These are phyloP conservation scores for Talaromyces sp. DNA, from an alignment of 2,329 filamentous ascomycete genomes.

Conservation along the genomic window DNA sequence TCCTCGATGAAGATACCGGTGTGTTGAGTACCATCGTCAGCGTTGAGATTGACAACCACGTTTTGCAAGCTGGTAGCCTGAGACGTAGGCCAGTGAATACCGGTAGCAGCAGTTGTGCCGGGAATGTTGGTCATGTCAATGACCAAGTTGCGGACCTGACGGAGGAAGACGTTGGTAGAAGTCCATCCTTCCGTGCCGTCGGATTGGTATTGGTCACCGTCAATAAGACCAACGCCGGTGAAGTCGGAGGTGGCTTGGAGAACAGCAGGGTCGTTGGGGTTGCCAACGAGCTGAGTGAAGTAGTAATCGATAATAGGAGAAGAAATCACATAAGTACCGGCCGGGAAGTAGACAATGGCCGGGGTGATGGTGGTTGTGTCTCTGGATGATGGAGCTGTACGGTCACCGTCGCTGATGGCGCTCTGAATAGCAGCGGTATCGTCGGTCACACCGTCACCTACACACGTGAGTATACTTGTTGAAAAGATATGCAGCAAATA, in stretches of 20 bases:
- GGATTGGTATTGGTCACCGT: slow-evolving; percentile 52
- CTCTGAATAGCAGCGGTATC: slow-evolving; percentile 55
- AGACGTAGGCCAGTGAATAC: slow-evolving; percentile 54
- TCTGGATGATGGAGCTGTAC: slow-evolving; percentile 42
- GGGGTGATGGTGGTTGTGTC: slow-evolving; percentile 49
- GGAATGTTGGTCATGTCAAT: slow-evolving; percentile 52
- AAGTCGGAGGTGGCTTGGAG: slow-evolving; percentile 55
- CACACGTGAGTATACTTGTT: neutral
- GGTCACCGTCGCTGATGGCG: slow-evolving; percentile 44
- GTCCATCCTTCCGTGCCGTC: slow-evolving; percentile 37
- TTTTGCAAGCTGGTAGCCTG: slow-evolving; percentile 61
- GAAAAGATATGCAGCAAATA: neutral
- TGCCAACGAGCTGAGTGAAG: slow-evolving; percentile 61
- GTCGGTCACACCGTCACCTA: slow-evolving; percentile 49
- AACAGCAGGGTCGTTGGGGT: slow-evolving; percentile 54
- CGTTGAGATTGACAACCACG: slow-evolving; percentile 57
- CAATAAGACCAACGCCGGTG: slow-evolving; percentile 53
- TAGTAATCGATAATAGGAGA: slow-evolving; percentile 60
- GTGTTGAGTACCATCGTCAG: slow-evolving; percentile 46
- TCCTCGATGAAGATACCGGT: slow-evolving; percentile 60
- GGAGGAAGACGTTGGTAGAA: slow-evolving; percentile 60
- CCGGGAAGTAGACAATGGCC: slow-evolving; percentile 56
- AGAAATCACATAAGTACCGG: slow-evolving; percentile 59
- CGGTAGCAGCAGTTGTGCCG: slow-evolving; percentile 29
- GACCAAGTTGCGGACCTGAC: slow-evolving; percentile 62